Conservation (phyloP, 441 rosid species). For the Brassica hybrid region DNA sequence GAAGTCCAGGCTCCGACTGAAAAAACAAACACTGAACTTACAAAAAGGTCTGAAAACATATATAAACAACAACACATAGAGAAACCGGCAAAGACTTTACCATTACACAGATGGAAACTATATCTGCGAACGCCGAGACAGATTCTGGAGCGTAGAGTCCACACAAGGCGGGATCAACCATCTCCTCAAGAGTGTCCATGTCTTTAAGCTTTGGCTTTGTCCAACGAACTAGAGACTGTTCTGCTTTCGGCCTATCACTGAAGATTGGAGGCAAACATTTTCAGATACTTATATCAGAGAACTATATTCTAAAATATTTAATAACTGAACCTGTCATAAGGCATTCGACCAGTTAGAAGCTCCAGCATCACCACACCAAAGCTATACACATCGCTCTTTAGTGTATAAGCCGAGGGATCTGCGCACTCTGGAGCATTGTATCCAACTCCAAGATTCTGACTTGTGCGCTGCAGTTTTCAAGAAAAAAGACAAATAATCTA, state of each 20-base stretch:
- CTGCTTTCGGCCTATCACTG: slow-evolving; percentile 72
- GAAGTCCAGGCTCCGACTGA: slow-evolving; percentile 76
- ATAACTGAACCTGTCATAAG: slow-evolving; percentile 62
- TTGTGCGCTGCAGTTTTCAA: slow-evolving; percentile 60
- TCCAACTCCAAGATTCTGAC: slow-evolving; percentile 88
- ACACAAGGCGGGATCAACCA: slow-evolving; percentile 91
- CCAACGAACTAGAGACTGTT: slow-evolving; percentile 86
- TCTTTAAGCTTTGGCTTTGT: slow-evolving; percentile 81
- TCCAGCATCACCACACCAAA: slow-evolving; percentile 97
- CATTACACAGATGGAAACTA: slow-evolving; percentile 82
- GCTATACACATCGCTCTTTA: slow-evolving; percentile 90
- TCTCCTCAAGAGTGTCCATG: slow-evolving; percentile 64
- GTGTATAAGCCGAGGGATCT: slow-evolving; percentile 70
- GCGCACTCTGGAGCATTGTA: slow-evolving; percentile 92
- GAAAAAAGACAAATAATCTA: not conserved
- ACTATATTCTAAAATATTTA: not conserved
- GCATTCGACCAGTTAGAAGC: slow-evolving; percentile 83
- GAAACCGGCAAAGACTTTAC: slow-evolving; percentile 42
- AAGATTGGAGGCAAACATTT: slow-evolving; percentile 11
- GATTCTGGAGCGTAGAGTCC: slow-evolving; percentile 89
- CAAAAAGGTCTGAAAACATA: not conserved
- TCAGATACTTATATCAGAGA: not conserved
- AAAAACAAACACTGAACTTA: slow-evolving; percentile 13
- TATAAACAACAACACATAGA: not conserved
- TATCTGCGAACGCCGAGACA: slow-evolving; percentile 78